Evolutionary conservation across 164 flowering plant species (phyloP).

Genomic region (Umbellularia californica): DNA sequence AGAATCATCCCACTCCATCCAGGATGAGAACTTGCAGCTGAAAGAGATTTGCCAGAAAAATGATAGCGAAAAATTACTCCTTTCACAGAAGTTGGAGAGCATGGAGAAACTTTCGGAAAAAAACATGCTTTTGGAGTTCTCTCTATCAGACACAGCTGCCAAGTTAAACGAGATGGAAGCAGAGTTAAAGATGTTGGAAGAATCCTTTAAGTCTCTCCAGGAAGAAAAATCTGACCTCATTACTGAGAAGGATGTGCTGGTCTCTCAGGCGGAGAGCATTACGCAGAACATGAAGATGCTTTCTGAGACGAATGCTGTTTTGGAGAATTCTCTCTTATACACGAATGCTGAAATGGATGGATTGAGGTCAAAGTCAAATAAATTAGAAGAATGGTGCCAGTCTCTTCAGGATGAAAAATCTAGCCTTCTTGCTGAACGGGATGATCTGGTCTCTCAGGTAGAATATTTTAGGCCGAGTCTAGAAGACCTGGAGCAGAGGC

Average conservation of each 20-base stretch:
- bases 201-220: constrained; percentile 43
- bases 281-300: constrained; percentile 60
- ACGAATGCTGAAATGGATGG: constrained; percentile 65
- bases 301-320: constrained; percentile 44
- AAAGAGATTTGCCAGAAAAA: not conserved
- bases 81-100: not conserved
- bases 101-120: not conserved
- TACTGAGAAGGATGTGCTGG: constrained; percentile 53
- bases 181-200: constrained; percentile 43
- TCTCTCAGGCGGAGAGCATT: constrained; percentile 54
- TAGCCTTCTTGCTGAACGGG: constrained; percentile 49
- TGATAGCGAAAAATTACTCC: too few species aligned
- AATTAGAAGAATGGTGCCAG: constrained; percentile 61
- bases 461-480: constrained; percentile 42
- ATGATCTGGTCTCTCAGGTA: constrained; percentile 39
- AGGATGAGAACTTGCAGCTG: not conserved
- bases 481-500: constrained; percentile 48
- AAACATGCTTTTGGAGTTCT: not conserved
- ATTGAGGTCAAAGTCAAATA: constrained; percentile 48
- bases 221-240: constrained; percentile 60
- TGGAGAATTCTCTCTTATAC: constrained; percentile 58
- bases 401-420: constrained; percentile 55
- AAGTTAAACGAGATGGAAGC: not conserved
- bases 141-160: not conserved
- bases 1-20: not conserved